These are phyloP conservation scores for Pestalotiopsis sp. DNA, from an alignment of 2,329 filamentous ascomycete species.

Conservation along the genomic window DNA sequence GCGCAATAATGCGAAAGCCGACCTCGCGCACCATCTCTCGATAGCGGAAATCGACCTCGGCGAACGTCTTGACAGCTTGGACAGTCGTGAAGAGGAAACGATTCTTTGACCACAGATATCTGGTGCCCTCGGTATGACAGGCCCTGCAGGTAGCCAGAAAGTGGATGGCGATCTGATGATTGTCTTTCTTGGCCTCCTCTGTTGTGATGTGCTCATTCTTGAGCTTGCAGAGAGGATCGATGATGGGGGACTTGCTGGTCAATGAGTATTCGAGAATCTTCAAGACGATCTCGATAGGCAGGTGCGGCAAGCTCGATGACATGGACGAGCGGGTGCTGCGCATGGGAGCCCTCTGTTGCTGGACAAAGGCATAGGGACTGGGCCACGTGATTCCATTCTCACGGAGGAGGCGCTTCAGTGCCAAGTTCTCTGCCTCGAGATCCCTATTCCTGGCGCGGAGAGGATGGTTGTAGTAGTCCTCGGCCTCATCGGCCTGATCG, in stretches of 20 bases:
- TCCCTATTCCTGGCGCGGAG: conserved; percentile 48
- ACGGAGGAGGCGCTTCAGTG: conserved; percentile 53
- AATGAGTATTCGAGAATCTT: conserved; percentile 55
- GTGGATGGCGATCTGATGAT: conserved; percentile 55
- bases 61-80: conserved; percentile 51
- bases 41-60: conserved; percentile 44
- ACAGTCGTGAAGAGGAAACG: conserved; percentile 58
- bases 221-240: conserved; percentile 54
- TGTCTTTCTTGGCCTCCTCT: conserved; percentile 43
- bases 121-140: conserved; percentile 51
- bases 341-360: conserved; percentile 18
- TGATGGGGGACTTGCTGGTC: conserved; percentile 50
- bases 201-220: conserved; percentile 46
- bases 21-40: conserved; percentile 48
- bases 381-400: conserved; percentile 57
- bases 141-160: conserved; percentile 55
- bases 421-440: conserved; percentile 51
- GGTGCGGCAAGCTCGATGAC: conserved; percentile 36
- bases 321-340: conserved; percentile 16
- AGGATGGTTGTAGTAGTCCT: conserved; percentile 49
- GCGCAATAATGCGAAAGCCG: conserved; percentile 56
- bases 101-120: conserved; percentile 55
- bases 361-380: conserved; percentile 33
- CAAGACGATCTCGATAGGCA: conserved; percentile 57
- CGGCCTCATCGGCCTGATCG: conserved; percentile 54